Base-by-base conservation (phyloP, 2,329 filamentous ascomycete species). In the Fusarium decemcellulare region DNA sequence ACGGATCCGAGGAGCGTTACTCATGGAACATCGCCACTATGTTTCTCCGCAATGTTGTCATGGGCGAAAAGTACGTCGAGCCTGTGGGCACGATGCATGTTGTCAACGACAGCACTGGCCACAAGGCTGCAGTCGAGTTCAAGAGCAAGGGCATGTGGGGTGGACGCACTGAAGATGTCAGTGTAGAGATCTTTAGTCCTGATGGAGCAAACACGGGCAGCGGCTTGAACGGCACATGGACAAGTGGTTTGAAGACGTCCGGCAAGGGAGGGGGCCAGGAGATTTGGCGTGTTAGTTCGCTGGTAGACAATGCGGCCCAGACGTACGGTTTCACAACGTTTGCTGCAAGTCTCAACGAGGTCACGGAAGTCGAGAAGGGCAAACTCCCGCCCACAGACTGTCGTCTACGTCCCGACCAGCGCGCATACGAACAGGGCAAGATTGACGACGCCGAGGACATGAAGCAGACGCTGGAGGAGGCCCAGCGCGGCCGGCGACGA, bases 121-220 rank as follows among this genome's bases (percentile, higher is more conserved):
- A 92, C 71, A 95, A 93, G 77, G 93, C 94, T 1, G 86, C 91
- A n/a, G 90, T 94, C 48, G 94, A 95, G 61, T 99, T 99, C 83
- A 97, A 96, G 78, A 90, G 92, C 59, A 97, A 96, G 77, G 95
- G 96, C 70, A 97, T 99, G 93, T 99, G 98, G 82, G 95, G 95
- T 34, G 96, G 96, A 14, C 90, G 96, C 60, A 92, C 92, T 66
- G 96, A 99, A 80, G 96, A 99, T 66, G 93, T 98, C 10, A 86
- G 88, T 37, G 91, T 95, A 8, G 91, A 95, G 73, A 87, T 91
- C 1, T 91, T 91, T 71, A 90, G 91, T 61, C 81, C 86, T 1
- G 86, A 91, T 59, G 94, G 93, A 42, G 80, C 83, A 27, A 85
- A 89, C 18, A 87, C 92, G 0, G 87, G 92, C 1, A 84, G 91